Base-by-base conservation (phyloP, 768 basidiomycete genomes). In the Suillus brevipes region DNA sequence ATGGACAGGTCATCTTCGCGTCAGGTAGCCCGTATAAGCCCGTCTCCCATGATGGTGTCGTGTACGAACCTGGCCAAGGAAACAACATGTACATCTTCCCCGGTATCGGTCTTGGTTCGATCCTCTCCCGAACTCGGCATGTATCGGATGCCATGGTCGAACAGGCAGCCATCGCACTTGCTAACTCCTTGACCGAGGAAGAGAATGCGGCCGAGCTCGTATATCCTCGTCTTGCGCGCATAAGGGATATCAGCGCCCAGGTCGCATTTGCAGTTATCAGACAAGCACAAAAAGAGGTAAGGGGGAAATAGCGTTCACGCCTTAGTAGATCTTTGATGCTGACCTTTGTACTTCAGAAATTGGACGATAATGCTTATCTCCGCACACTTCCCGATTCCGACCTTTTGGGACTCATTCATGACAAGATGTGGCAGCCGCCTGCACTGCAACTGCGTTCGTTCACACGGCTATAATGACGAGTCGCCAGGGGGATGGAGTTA, bases 71-170 rank as follows among this genome's bases (percentile, higher is more conserved):
- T 1, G 89, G 88, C 0, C 91, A 93, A 74, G 90, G 90, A 12
- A 93, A 93, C 76, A 93, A 92, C 77, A 89, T 91, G 88, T 88
- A 87, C 75, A 86, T 87, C 69, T 87, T 86, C 76, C 84, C 83
- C 20, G 83, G 83, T 20, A 77, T 91, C 64, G 90, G 89, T 1
- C 77, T 90, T 65, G 89, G 89, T 6, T 70, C 84, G 10, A 86
- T 89, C 69, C 78, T 90, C 50, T 79, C 85, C 66, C 81, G 84
- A 68, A 82, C 88, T 3, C 79, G 74, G 18, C 84, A 82, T 62
- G 81, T 92, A 61, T 89, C 91, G 23, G 87, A 89, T 63, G 72
- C 76, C 13, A 90, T 93, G 87, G 81, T 93, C 55, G 89, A 91
- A 68, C 84, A 85, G 61, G 84, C 87, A 0, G 78, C 90, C 2